Evolutionary conservation across 108 stramenopile species (phyloP).

Genomic region (Epipyxis sp.): DNA sequence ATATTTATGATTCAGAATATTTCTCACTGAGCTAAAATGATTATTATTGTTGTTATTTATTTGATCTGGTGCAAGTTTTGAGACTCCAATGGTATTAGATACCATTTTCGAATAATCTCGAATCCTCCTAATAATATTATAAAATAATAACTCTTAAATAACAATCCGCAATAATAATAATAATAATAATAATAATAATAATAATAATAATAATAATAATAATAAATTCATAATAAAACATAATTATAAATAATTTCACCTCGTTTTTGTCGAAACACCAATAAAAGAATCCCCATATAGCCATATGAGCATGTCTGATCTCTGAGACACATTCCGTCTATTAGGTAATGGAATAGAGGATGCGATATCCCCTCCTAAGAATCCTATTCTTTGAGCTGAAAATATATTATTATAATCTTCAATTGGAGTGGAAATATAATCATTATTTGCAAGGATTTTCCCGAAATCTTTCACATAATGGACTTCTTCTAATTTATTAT

Average conservation of each 20-base stretch:
- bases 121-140: background rate
- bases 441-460: too few relatives aligned
- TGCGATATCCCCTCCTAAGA: background rate
- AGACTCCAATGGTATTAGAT: background rate
- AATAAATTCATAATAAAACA: too few relatives aligned
- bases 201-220: background rate
- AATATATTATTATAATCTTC: background rate
- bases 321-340: background rate
- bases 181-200: background rate
- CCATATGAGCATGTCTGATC: background rate
- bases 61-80: background rate
- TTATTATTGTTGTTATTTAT: too few relatives aligned
- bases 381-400: background rate
- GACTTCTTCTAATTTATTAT: background rate
- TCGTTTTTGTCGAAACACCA: background rate
- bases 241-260: background rate
- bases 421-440: too few relatives aligned
- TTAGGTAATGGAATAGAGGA: background rate
- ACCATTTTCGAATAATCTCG: background rate
- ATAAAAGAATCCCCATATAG: conserved; percentile 1
- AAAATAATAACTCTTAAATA: background rate
- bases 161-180: background rate
- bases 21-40: too few relatives aligned
- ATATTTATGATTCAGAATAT: too few relatives aligned
- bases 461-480: too few relatives aligned